A percentile compares a stretch with the other conserved stretches of the same genome.
Evolutionary conservation across 176 grass and related monocot genomes (phyloP).

Genomic region (Aegilops sharonensis): DNA sequence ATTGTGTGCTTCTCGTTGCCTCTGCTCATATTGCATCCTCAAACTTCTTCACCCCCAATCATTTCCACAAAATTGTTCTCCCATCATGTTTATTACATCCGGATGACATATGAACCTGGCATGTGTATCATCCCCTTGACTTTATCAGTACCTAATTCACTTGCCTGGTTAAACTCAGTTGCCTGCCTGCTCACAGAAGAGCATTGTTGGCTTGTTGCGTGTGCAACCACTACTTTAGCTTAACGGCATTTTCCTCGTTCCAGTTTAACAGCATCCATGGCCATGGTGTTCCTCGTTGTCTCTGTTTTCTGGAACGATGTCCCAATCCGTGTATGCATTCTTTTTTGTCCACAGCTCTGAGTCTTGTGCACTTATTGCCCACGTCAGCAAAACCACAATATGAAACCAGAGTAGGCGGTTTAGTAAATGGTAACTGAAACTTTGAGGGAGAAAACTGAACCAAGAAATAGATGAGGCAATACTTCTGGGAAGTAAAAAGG

Average conservation of each 20-base stretch:
- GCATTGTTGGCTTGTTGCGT: background rate
- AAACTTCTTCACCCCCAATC: background rate
- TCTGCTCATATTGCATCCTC: background rate
- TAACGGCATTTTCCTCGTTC: background rate
- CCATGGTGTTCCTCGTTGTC: background rate
- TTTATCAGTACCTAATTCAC: background rate
- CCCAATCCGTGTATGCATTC: background rate
- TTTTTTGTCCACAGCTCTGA: background rate
- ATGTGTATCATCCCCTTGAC: background rate
- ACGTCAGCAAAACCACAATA: background rate
- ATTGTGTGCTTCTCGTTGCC: background rate
- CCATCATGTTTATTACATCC: background rate
- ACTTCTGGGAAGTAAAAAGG: background rate
- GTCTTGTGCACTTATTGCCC: background rate
- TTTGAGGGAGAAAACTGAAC: background rate
- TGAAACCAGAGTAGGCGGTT: background rate
- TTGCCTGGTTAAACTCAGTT: conserved; percentile 5
- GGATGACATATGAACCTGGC: background rate
- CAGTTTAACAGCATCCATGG: conserved; percentile 1
- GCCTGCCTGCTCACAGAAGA: background rate
- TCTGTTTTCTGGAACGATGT: background rate
- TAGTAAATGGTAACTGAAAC: background rate
- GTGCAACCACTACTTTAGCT: background rate
- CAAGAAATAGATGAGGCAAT: background rate
- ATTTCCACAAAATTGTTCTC: conserved; percentile 17